phyloP scores from a whole-genome alignment of 139 green algal genomes.

The Coelastrella sp. region DNA sequence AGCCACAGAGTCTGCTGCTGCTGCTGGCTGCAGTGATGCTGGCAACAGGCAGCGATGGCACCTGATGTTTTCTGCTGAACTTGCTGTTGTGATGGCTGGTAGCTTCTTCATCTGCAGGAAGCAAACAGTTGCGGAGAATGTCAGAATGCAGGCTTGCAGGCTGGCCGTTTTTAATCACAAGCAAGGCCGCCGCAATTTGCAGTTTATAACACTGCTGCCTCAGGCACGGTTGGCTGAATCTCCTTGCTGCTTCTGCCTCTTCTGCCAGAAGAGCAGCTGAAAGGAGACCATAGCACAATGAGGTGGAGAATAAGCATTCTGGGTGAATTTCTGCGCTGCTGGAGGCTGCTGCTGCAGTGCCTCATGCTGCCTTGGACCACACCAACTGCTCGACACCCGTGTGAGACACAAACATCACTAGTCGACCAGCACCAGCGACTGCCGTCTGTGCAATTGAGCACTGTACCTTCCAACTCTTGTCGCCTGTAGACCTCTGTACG shows the following conservation, averaged over 20 bases:
- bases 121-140: neutral
- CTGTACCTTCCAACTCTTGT: neutral
- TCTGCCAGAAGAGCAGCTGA: too few relatives aligned
- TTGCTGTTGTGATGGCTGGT: neutral
- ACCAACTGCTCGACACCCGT: too few relatives aligned
- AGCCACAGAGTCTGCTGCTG: neutral
- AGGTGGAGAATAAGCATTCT: too few relatives aligned
- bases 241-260: too few relatives aligned
- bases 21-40: constrained; percentile 23
- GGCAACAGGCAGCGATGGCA: neutral
- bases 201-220: neutral
- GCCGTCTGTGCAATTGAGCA: neutral
- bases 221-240: too few relatives aligned
- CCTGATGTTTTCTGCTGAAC: neutral
- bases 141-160: neutral
- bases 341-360: too few relatives aligned
- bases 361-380: too few relatives aligned
- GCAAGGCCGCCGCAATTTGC: neutral
- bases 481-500: constrained; percentile 1
- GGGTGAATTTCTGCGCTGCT: too few relatives aligned
- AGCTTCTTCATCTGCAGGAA: neutral
- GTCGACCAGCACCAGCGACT: neutral
- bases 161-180: neutral
- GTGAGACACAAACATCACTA: neutral
- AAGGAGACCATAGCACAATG: too few relatives aligned